Percentiles rank a stretch among this genome's conserved stretches.
Conservation (phyloP, 2,329 filamentous ascomycete genomes). For the Alternaria brassicae region DNA sequence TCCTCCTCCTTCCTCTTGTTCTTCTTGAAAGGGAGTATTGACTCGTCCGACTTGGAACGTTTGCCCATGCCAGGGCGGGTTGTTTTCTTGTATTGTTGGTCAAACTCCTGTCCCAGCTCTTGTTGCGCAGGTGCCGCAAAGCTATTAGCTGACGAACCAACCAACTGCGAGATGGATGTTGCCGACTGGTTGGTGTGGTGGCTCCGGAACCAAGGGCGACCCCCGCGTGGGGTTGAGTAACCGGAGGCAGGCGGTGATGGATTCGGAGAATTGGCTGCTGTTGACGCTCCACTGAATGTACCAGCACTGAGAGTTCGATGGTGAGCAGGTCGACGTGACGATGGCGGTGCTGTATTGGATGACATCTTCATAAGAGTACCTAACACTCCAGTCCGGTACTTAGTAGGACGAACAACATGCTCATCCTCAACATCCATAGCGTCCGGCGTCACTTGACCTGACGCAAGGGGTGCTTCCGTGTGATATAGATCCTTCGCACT, state of each 20-base stretch:
- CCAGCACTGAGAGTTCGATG: conserved; percentile 36
- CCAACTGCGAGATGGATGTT: conserved; percentile 53
- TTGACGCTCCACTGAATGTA: conserved; percentile 44
- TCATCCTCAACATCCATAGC: conserved; percentile 62
- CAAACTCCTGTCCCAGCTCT: conserved; percentile 53
- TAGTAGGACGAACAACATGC: conserved; percentile 70
- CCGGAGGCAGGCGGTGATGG: conserved; percentile 54
- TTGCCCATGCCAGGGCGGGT: conserved; percentile 46
- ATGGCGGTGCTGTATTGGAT: conserved; percentile 20
- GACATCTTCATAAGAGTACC: conserved; percentile 69
- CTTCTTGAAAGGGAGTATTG: conserved; percentile 49
- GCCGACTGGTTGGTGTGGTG: conserved; percentile 48
- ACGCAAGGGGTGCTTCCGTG: conserved; percentile 42
- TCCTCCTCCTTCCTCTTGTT: conserved; percentile 56
- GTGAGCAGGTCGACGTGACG: conserved; percentile 17
- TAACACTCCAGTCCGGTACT: conserved; percentile 76
- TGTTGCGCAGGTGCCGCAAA: conserved; percentile 52
- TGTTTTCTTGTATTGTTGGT: conserved; percentile 49
- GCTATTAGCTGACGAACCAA: conserved; percentile 54
- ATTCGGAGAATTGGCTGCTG: conserved; percentile 46
- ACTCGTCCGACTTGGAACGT: conserved; percentile 47
- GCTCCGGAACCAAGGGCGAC: conserved; percentile 49
- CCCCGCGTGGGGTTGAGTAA: conserved; percentile 48
- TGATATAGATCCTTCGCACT: conserved; percentile 44
- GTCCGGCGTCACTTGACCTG: conserved; percentile 58